Evolutionary conservation across 768 basidiomycete genomes (phyloP).

Genomic region (Lactifluus piperatus): DNA sequence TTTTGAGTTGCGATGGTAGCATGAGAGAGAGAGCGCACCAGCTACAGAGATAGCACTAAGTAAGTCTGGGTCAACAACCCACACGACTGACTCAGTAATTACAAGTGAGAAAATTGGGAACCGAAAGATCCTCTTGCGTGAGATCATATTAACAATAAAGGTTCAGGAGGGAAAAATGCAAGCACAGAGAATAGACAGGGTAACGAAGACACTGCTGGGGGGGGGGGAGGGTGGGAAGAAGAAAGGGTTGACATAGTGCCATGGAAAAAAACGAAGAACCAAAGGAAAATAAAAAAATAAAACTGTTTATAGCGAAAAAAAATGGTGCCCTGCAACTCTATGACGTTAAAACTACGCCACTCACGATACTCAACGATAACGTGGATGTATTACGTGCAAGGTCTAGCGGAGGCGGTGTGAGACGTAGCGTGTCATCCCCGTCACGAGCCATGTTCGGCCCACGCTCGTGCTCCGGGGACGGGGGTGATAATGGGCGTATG

Average conservation of each 20-base stretch:
- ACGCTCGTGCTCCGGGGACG: slow-evolving; percentile 11
- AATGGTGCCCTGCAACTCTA: background rate
- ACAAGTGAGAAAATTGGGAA: slow-evolving; percentile 7
- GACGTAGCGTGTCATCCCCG: background rate
- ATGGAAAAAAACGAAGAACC: background rate
- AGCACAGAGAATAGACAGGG: background rate
- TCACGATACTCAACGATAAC: slow-evolving; percentile 19
- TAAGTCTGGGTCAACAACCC: background rate
- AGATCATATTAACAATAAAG: background rate
- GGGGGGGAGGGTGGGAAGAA: too few species aligned
- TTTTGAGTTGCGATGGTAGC: background rate
- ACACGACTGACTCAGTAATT: slow-evolving; percentile 9
- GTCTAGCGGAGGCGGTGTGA: slow-evolving; percentile 7
- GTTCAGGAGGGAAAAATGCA: background rate
- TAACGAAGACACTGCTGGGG: background rate
- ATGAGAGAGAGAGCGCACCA: too few species aligned
- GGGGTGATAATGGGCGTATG: slow-evolving; percentile 7
- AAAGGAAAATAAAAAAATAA: background rate
- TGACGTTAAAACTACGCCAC: slow-evolving; percentile 10
- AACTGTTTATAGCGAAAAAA: background rate
- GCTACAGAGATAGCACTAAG: background rate
- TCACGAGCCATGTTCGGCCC: background rate
- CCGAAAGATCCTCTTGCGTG: background rate
- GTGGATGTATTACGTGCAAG: slow-evolving; percentile 17
- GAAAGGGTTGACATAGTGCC: background rate